A percentile compares a stretch with the other conserved stretches of the same genome.
Conservation (phyloP, 495 filamentous ascomycete genomes). For the Hypoxylon lienhwacheense region DNA sequence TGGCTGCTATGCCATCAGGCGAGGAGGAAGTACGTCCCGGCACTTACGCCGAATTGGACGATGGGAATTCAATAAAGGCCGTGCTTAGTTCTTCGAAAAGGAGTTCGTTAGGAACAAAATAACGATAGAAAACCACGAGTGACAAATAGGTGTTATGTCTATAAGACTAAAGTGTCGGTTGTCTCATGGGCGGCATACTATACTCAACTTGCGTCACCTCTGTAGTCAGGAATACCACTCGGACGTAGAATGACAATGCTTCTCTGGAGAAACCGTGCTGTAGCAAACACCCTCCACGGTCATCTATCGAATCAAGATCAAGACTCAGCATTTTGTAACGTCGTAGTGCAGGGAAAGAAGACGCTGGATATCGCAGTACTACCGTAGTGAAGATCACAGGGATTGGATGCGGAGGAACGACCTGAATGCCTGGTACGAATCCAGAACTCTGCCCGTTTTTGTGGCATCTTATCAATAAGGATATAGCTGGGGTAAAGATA, state of each 20-base stretch:
- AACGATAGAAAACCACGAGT: background rate
- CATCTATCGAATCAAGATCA: conserved; percentile 22
- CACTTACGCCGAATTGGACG: background rate
- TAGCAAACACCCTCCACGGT: background rate
- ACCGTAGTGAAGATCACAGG: conserved; percentile 25
- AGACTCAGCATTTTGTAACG: conserved; percentile 14
- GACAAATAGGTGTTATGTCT: conserved; percentile 5
- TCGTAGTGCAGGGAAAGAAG: background rate
- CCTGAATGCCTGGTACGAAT: conserved; percentile 3
- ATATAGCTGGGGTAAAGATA: conserved; percentile 19
- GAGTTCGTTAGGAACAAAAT: background rate
- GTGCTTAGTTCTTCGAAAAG: background rate
- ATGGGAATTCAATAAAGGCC: background rate
- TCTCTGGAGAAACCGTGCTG: background rate
- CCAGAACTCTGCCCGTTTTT: conserved; percentile 25
- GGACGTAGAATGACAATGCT: background rate
- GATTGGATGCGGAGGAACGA: conserved; percentile 20
- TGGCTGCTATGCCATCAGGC: conserved; percentile 2
- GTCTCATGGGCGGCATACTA: conserved; percentile 5
- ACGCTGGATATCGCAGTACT: background rate
- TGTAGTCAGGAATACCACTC: background rate
- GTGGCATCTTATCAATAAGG: conserved; percentile 11
- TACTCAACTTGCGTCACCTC: background rate
- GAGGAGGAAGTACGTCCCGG: background rate
- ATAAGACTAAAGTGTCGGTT: background rate